Conservation (phyloP, 768 basidiomycete genomes). For the Lactifluus rugatus region DNA sequence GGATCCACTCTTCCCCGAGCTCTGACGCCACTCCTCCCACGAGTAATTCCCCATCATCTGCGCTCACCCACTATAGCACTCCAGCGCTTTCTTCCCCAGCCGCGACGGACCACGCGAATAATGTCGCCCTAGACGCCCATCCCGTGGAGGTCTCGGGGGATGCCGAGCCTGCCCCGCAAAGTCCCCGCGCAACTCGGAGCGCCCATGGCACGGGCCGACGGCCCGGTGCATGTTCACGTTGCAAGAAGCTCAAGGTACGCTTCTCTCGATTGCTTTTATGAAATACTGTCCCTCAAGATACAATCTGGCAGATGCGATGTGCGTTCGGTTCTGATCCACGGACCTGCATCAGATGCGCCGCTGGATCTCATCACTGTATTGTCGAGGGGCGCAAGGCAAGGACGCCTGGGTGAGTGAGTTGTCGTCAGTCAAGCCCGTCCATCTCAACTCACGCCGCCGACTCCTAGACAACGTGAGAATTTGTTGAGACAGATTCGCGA, state of each 20-base stretch:
- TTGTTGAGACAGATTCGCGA: constrained; percentile 27
- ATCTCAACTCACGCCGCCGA: not conserved
- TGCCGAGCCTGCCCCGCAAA: not conserved
- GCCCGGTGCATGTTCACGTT: constrained; percentile 24
- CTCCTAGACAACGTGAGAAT: constrained; percentile 24
- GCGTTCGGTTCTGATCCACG: constrained; percentile 12
- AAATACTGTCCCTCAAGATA: not conserved
- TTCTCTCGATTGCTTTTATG: no score
- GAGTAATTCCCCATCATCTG: constrained; percentile 7
- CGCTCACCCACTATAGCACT: not conserved
- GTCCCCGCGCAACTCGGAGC: not conserved
- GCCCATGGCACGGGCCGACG: constrained; percentile 1
- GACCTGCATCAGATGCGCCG: constrained; percentile 16
- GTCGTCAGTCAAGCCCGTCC: not conserved
- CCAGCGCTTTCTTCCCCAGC: not conserved
- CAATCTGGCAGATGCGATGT: constrained; percentile 12
- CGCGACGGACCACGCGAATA: not conserved
- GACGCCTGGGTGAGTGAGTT: constrained; percentile 25
- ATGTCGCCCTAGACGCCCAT: not conserved
- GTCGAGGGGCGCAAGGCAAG: constrained; percentile 28
- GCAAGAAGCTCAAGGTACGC: constrained; percentile 24
- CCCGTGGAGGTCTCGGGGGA: not conserved
- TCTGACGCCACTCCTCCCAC: constrained; percentile 4
- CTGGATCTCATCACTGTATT: constrained; percentile 25
- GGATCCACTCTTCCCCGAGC: constrained; percentile 9